These are phyloP conservation scores for Termitomyces heimii DNA, from an alignment of 768 basidiomycete genomes.

Conservation along the genomic window DNA sequence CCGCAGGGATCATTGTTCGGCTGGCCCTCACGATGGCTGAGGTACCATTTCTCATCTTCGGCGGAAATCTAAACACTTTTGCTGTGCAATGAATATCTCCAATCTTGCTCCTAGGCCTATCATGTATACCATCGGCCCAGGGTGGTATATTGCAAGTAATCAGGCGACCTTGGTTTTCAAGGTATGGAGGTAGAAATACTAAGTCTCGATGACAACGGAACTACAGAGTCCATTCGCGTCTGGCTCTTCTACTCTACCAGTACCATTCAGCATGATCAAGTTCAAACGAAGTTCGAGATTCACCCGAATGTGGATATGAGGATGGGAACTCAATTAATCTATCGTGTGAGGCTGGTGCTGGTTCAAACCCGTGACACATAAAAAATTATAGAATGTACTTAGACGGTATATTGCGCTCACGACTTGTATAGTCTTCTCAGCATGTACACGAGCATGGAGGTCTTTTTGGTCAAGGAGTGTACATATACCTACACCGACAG, in stretches of 20 bases:
- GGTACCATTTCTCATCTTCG: not conserved
- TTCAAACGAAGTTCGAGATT: not conserved
- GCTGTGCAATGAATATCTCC: not conserved
- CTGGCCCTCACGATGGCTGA: no score
- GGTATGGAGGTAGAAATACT: not conserved
- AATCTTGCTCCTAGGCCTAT: not conserved
- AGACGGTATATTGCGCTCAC: not conserved
- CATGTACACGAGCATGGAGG: not conserved
- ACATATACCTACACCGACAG: not conserved
- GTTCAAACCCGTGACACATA: not conserved
- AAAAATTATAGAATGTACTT: not conserved
- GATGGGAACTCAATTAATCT: not conserved
- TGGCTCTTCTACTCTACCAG: not conserved
- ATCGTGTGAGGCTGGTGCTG: not conserved
- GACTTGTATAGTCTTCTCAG: not conserved
- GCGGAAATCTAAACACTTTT: not conserved
- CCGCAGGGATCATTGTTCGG: no score
- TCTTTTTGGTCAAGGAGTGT: not conserved
- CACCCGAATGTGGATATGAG: not conserved
- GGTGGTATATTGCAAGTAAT: not conserved
- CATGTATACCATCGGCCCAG: not conserved
- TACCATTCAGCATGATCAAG: not conserved
- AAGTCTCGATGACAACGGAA: not conserved
- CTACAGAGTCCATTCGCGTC: not conserved
- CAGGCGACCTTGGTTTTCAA: not conserved